Evolutionary conservation across 2,329 filamentous ascomycete species (phyloP).

Genomic region (Ophiostoma triangulosporum): DNA sequence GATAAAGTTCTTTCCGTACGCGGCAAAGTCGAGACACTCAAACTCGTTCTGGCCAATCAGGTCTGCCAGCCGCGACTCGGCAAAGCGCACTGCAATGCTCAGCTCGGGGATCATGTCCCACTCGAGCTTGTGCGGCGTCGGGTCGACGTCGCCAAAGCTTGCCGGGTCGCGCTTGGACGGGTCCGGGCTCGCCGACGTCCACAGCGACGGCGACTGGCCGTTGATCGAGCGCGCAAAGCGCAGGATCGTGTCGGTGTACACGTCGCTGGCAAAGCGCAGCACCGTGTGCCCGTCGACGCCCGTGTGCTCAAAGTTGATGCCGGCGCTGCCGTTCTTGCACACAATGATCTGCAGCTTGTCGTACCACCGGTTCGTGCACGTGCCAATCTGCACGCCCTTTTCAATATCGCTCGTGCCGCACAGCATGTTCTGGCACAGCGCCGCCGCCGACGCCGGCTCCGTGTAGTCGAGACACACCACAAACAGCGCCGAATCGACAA

Average conservation of each 20-base stretch:
- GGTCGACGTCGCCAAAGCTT: constrained; percentile 86
- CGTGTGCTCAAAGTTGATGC: constrained; percentile 98
- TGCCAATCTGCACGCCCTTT: constrained; percentile 88
- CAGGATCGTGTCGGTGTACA: constrained; percentile 96
- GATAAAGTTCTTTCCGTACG: constrained; percentile 95
- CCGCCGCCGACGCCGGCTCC: constrained; percentile 65
- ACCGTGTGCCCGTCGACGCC: constrained; percentile 97
- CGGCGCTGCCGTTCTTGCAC: constrained; percentile 94
- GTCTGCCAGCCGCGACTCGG: constrained; percentile 86
- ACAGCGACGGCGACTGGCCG: constrained; percentile 78
- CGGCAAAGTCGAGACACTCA: constrained; percentile 72
- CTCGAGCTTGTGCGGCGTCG: constrained; percentile 87
- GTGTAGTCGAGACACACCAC: constrained; percentile 87
- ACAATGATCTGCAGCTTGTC: constrained; percentile 99
- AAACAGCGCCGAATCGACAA: constrained; percentile 89
- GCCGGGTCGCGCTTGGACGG: constrained; percentile 82
- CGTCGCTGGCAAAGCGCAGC: constrained; percentile 84
- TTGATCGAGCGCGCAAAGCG: constrained; percentile 94
- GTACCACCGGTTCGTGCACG: constrained; percentile 97
- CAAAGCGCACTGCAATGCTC: constrained; percentile 81
- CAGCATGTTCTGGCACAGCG: constrained; percentile 96
- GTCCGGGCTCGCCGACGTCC: constrained; percentile 82
- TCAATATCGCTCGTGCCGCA: constrained; percentile 88
- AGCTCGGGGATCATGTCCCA: constrained; percentile 96
- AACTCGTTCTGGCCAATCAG: constrained; percentile 96